phyloP scores from a whole-genome alignment of 768 basidiomycete species.

The Suillus brevipes region DNA sequence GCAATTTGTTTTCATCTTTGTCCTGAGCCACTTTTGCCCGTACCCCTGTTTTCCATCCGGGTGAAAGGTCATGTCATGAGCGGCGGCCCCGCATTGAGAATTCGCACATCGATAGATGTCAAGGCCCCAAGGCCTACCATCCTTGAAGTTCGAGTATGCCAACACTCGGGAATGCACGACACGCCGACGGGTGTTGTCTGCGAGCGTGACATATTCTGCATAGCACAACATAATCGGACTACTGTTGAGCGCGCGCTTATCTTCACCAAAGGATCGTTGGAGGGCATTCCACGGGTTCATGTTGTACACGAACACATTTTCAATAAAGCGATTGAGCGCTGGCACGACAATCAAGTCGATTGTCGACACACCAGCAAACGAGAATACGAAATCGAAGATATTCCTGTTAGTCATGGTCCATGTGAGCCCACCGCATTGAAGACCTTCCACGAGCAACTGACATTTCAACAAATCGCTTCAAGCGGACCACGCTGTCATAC shows the following conservation, averaged over 20 bases:
- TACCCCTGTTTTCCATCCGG: background rate
- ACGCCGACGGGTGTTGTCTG: no score
- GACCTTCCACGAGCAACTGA: no score
- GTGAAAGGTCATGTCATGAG: background rate
- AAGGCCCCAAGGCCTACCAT: background rate
- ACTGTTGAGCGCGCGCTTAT: background rate
- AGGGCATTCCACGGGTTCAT: background rate
- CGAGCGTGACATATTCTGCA: background rate
- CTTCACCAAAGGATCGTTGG: background rate
- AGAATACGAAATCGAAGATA: conserved; percentile 5
- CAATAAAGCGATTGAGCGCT: background rate
- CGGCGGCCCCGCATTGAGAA: background rate
- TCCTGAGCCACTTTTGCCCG: background rate
- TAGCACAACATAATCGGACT: background rate
- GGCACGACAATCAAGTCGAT: background rate
- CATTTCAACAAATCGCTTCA: no score
- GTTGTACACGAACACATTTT: background rate
- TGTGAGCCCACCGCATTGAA: no score
- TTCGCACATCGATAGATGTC: background rate
- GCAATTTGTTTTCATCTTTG: background rate
- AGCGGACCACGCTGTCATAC: no score
- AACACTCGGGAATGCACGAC: background rate
- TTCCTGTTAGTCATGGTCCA: background rate
- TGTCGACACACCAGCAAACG: background rate
- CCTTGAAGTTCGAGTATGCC: background rate